Conservation (phyloP, 768 basidiomycete species). For the Russula sp. region DNA sequence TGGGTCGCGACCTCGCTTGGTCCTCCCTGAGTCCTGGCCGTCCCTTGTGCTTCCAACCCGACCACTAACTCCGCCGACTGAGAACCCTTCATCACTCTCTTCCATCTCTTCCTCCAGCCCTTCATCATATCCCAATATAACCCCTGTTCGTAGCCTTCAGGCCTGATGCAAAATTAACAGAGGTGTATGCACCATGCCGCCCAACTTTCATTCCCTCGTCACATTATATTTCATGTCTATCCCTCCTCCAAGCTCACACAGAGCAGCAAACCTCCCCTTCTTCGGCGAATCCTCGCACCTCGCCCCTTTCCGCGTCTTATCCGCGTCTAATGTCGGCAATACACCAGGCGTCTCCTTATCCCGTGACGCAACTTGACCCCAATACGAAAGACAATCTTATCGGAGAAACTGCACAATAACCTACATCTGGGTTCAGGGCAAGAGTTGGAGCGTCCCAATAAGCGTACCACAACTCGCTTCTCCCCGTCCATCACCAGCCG, state of each 20-base stretch:
- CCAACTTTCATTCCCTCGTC: too few species aligned
- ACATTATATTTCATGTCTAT: neutral
- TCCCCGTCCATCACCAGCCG: slow-evolving; percentile 15
- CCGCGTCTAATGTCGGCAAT: slow-evolving; percentile 5
- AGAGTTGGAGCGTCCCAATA: neutral
- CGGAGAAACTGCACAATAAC: slow-evolving; percentile 3
- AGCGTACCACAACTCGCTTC: neutral
- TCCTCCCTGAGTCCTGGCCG: too few species aligned
- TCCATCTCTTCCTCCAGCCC: too few species aligned
- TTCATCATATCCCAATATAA: too few species aligned
- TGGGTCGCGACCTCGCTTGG: too few species aligned
- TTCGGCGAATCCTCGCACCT: slow-evolving; percentile 25
- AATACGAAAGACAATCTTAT: slow-evolving; percentile 25
- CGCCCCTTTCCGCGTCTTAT: slow-evolving; percentile 7
- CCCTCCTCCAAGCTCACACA: slow-evolving; percentile 29
- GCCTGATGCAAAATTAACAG: too few species aligned
- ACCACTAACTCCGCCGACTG: too few species aligned
- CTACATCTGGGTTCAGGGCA: neutral
- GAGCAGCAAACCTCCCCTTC: slow-evolving; percentile 29
- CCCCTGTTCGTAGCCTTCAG: too few species aligned
- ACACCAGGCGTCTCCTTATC: neutral
- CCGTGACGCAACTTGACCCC: slow-evolving; percentile 18
- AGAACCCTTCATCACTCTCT: too few species aligned
- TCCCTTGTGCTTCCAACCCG: too few species aligned
- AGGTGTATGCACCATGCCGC: too few species aligned